phyloP scores from a whole-genome alignment of 352 stramenopile genomes.

The Bremia lactucae region DNA sequence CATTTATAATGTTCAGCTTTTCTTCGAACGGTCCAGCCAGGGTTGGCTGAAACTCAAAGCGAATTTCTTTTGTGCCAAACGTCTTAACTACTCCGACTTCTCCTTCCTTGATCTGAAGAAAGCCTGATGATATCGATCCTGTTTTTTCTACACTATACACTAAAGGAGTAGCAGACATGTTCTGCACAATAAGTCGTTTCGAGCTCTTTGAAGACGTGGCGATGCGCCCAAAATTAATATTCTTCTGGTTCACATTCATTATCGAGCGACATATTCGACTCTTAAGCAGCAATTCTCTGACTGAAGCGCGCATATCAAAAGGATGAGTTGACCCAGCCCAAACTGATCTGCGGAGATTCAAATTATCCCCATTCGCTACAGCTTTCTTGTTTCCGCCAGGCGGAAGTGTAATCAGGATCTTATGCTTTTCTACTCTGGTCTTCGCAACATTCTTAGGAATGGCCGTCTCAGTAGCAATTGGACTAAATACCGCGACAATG shows the following conservation, averaged over 20 bases:
- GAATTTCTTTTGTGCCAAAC: constrained; percentile 84
- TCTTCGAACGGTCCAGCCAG: constrained; percentile 82
- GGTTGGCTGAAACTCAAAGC: constrained; percentile 82
- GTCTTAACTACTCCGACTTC: constrained; percentile 78
- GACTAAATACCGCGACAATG: constrained; percentile 72
- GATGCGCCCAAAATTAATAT: constrained; percentile 87
- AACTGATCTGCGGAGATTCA: constrained; percentile 43
- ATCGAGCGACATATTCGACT: constrained; percentile 77
- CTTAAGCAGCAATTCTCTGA: constrained; percentile 78
- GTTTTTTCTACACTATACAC: constrained; percentile 86
- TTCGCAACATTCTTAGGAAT: constrained; percentile 39
- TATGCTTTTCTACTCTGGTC: constrained; percentile 74
- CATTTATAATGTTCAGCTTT: constrained; percentile 83
- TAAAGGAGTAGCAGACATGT: constrained; percentile 77
- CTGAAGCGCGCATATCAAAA: constrained; percentile 66
- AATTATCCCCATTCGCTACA: constrained; percentile 40
- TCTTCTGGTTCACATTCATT: constrained; percentile 88
- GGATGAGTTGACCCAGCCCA: constrained; percentile 72
- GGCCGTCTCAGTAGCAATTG: constrained; percentile 26
- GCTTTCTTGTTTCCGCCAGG: constrained; percentile 80
- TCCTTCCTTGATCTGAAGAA: constrained; percentile 84
- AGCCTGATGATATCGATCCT: constrained; percentile 84
- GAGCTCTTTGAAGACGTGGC: constrained; percentile 77
- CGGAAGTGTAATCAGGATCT: constrained; percentile 80
- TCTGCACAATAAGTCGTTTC: constrained; percentile 79